phyloP scores from a whole-genome alignment of 202 grass and related monocot species.

The Eragrostis tef region DNA sequence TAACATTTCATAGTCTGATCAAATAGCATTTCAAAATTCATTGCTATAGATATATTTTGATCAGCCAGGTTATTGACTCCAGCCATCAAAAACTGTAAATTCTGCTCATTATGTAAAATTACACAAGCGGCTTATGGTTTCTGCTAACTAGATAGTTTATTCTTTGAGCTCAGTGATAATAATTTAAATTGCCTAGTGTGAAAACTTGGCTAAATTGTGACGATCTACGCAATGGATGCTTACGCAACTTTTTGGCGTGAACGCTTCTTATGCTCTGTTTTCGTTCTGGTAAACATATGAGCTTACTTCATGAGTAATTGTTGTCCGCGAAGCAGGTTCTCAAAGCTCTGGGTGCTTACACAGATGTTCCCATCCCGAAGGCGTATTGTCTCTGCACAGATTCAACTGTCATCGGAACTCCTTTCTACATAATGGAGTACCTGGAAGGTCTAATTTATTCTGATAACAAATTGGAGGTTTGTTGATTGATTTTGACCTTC shows the following conservation, averaged over 20 bases:
- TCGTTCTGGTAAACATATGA: not conserved
- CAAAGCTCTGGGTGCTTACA: constrained; percentile 64
- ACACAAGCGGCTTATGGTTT: not conserved
- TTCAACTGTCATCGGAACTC: constrained; percentile 75
- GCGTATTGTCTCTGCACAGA: constrained; percentile 88
- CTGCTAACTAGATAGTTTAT: not conserved
- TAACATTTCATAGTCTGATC: too few species aligned
- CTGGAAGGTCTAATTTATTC: constrained; percentile 81
- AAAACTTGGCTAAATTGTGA: not conserved
- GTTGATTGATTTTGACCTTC: not conserved
- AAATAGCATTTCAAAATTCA: not conserved
- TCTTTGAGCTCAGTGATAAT: not conserved
- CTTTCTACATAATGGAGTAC: constrained; percentile 96
- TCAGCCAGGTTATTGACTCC: not conserved
- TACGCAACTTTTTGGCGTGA: not conserved
- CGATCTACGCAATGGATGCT: not conserved
- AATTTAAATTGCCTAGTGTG: not conserved
- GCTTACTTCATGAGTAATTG: not conserved
- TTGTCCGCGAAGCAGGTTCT: constrained; percentile 69
- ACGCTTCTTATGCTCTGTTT: not conserved
- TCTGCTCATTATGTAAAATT: not conserved
- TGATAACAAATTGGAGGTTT: constrained; percentile 64
- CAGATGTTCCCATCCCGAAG: constrained; percentile 87
- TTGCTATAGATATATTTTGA: not conserved
- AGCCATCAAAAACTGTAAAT: not conserved